Conservation (phyloP, 2,329 filamentous ascomycete genomes). For the Mollisiaceae sp. region DNA sequence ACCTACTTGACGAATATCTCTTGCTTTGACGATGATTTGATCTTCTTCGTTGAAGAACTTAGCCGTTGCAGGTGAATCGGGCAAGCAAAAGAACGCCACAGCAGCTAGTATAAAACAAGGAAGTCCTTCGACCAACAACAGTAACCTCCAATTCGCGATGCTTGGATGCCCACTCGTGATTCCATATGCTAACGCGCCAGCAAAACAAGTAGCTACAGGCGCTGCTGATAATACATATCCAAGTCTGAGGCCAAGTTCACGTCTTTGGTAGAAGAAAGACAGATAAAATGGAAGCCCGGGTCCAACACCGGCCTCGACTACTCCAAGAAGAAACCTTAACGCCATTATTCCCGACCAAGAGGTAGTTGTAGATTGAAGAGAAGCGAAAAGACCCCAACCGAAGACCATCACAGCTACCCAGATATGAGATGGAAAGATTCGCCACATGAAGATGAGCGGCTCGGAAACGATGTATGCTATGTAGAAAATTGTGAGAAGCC, state of each 20-base stretch:
- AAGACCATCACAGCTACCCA: slow-evolving; percentile 41
- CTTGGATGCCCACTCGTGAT: slow-evolving; percentile 64
- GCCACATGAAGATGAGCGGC: slow-evolving; percentile 44
- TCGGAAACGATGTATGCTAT: slow-evolving; percentile 44
- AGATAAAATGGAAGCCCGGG: slow-evolving; percentile 47
- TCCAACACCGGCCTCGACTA: slow-evolving; percentile 44
- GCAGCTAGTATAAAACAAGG: slow-evolving; percentile 61
- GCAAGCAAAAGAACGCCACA: slow-evolving; percentile 58
- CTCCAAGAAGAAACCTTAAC: slow-evolving; percentile 44
- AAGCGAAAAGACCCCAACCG: slow-evolving; percentile 40
- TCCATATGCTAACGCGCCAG: slow-evolving; percentile 68
- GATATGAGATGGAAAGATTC: slow-evolving; percentile 43
- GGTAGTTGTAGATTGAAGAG: slow-evolving; percentile 51
- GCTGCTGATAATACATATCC: slow-evolving; percentile 70
- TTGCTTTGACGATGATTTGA: slow-evolving; percentile 56
- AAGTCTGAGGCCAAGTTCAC: slow-evolving; percentile 71
- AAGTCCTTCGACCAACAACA: slow-evolving; percentile 69
- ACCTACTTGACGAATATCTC: slow-evolving; percentile 58
- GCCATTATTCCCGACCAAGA: slow-evolving; percentile 47
- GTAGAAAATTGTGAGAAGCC: slow-evolving; percentile 45
- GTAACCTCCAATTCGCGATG: slow-evolving; percentile 64
- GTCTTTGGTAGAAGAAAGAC: slow-evolving; percentile 51
- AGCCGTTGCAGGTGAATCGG: slow-evolving; percentile 56
- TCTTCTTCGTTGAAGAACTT: slow-evolving; percentile 50
- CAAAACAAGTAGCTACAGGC: slow-evolving; percentile 71